Evolutionary conservation across 2,329 filamentous ascomycete genomes (phyloP), one percentile per base, ranked within the genome.

Genomic region (Talaromyces rugulosus): DNA sequence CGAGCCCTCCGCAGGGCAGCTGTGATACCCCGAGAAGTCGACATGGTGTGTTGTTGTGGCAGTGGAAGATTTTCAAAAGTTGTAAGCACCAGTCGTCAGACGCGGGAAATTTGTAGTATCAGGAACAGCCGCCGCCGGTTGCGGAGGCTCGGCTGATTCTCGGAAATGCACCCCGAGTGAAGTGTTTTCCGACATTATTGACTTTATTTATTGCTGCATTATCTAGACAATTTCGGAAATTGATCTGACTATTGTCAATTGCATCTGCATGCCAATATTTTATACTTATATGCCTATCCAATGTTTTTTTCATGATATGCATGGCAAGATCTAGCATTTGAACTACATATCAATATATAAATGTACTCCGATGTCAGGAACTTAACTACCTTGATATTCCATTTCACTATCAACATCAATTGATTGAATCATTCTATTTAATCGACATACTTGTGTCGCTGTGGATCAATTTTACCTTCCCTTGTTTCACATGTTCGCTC

Each of bases 1-100:
- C 58, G 44, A 53, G 62, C 59, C 47, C 62, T 57, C 23, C 58
- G 62, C 53, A 63, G 50, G 28, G 58, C 58, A 30, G 55, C 54
- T 18, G 58, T 51, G 14, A 61, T 40, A 50, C 54, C 58, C 52
- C 62, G 58, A 34, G 62, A 47, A 27, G 58, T 58, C 44, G 62
- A 34, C 62, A 63, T 63, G 28, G 30, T 51, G 52, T 11, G 44
- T 47, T 47, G n/a, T 18, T n/a, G 36, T 40, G 36, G 36, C 44
- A 5, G 44, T 47, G 44, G 36, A n/a, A 6, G 12, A 18, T n/a
- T 16, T 31, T 27, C 16, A 53, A 18, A 33, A 31, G 18, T 31
- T 31, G 50, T 47, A 27, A 47, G 44, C n/a, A n/a, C 12, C 23
- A 23, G 23, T 23, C 23, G 36, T 14, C n/a, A 51, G 18, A 51